Base-by-base conservation (phyloP, 225 moss, liverwort and hornwort genomes). In the Thuidium tamariscinum region DNA sequence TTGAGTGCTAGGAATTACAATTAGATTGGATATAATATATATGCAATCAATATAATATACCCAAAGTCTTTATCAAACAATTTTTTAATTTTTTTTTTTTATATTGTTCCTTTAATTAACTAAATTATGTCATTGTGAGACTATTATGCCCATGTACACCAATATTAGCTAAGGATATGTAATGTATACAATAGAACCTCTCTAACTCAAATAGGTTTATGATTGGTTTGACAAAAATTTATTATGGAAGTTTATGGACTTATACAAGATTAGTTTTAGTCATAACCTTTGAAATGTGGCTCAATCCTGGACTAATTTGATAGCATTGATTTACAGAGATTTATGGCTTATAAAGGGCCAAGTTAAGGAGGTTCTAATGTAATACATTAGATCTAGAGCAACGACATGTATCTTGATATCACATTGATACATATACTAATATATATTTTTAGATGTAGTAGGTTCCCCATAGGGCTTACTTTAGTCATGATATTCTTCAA, bases 381-480 rank as follows among this genome's bases (percentile, higher is more conserved):
- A 6, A 14, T 36, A 36, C 3, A 36, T 66, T 66, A 21, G 36
- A 66, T 66, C 17, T 66, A 36, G 5, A 36, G 11, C 1, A 36
- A 3, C 21, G 2, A 3, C 37, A 3, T 21, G 6, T 2, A 37
- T 21, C 11, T 36, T 21, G 5, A 37, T 22, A 66, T 66, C 5
- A 66, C 11, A 37, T 1, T 21, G 21, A 36, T 66, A 11, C 3
- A 10, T 36, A 36, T 65, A 7, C 65, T n/a, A 65, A 19, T 3
- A 36, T 18, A 34, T 4, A 19, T 36, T 21, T 11, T 36, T 66
- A 1, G 11, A 20, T 2, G 2, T 65, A 36, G 6, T 66, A 21
- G 2, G 0, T 1, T 66, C 11, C 0, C 11, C 11, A 10, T 12
- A 48, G 11, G 10, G 3, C 36, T n/a, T 3, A 66, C 36, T 5